Evolutionary conservation across 345 rosid genomes (phyloP).

Genomic region (Raphanus sativus): DNA sequence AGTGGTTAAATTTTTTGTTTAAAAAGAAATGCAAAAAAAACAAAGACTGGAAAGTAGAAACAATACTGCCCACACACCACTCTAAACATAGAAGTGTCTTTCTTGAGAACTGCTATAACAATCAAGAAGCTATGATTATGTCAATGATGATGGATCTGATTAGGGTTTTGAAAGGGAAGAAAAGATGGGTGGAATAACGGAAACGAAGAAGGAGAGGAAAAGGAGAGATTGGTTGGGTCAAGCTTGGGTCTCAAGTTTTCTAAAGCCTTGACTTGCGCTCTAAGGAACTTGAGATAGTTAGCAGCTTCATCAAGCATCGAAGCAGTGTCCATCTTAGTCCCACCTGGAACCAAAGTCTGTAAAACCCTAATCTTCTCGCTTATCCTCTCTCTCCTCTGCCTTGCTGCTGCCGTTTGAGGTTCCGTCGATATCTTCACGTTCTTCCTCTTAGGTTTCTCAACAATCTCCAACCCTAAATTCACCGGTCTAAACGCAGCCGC

Average conservation of each 20-base stretch:
- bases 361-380: constrained; percentile 93
- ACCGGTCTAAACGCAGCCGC: constrained; percentile 91
- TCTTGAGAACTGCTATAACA: constrained; percentile 46
- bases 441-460: constrained; percentile 80
- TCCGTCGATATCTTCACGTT: constrained; percentile 82
- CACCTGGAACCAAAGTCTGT: constrained; percentile 93
- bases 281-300: constrained; percentile 84
- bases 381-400: constrained; percentile 91
- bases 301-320: constrained; percentile 99
- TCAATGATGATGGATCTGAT: constrained; percentile 42
- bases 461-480: constrained; percentile 60
- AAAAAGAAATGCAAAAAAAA: constrained; percentile 23
- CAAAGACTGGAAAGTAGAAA: constrained; percentile 39
- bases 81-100: constrained; percentile 17
- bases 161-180: constrained; percentile 62
- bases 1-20: constrained; percentile 20
- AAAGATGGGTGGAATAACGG: constrained; percentile 43
- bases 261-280: constrained; percentile 78
- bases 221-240: constrained; percentile 42
- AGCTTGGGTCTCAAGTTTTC: constrained; percentile 63
- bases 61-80: constrained; percentile 31
- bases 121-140: constrained; percentile 44
- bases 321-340: constrained; percentile 95
- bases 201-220: constrained; percentile 37
- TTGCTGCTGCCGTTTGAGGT: constrained; percentile 90